Conservation (phyloP, 345 rosid genomes). For the Barbarea vulgaris region DNA sequence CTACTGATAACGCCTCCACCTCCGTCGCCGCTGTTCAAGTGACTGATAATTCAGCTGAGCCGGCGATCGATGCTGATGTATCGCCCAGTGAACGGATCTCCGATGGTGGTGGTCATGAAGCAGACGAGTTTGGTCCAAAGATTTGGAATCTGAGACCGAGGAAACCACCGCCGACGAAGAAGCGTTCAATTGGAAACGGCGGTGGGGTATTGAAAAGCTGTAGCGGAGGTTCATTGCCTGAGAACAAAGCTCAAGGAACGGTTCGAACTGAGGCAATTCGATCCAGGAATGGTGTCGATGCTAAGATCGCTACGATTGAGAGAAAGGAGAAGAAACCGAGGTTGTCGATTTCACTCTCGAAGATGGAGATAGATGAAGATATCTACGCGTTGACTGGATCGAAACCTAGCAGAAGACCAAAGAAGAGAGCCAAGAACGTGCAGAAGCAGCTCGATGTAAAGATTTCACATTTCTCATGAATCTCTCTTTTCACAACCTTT, state of each 20-base stretch:
- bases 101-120: conserved; percentile 42
- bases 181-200: conserved; percentile 39
- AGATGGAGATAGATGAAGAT: conserved; percentile 80
- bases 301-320: conserved; percentile 31
- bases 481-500: not conserved
- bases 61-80: conserved; percentile 34
- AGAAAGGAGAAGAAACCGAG: conserved; percentile 55
- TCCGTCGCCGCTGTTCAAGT: not conserved
- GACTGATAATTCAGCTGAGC: conserved; percentile 7
- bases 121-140: conserved; percentile 51
- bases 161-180: conserved; percentile 39
- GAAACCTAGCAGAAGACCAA: conserved; percentile 69
- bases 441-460: conserved; percentile 70
- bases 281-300: conserved; percentile 40
- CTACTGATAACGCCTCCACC: conserved; percentile 16
- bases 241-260: conserved; percentile 39
- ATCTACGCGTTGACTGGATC: conserved; percentile 66
- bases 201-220: conserved; percentile 39
- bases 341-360: conserved; percentile 59
- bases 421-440: conserved; percentile 68
- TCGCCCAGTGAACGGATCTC: conserved; percentile 48
- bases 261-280: conserved; percentile 37
- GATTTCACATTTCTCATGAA: conserved; percentile 2
- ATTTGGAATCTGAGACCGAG: conserved; percentile 82
- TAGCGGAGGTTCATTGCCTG: conserved; percentile 36